Evolutionary conservation across 768 basidiomycete genomes (phyloP).

Genomic region (Rubroboletus satanas): DNA sequence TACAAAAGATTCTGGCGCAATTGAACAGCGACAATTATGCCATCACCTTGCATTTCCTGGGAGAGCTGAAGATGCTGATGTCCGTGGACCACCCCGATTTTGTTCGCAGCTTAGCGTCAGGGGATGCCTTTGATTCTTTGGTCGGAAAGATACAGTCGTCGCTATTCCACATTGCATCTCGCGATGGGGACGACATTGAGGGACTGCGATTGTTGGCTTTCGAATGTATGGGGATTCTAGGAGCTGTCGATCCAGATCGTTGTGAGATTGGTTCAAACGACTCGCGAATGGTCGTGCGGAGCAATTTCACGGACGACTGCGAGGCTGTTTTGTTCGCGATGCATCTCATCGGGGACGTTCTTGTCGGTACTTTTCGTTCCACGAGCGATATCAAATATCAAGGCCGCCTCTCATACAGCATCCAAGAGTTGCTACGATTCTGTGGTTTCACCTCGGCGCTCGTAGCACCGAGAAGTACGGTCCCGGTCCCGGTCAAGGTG

Average conservation of each 20-base stretch:
- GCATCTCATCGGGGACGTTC: slow-evolving; percentile 79
- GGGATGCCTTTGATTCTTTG: slow-evolving; percentile 80
- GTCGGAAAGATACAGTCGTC: slow-evolving; percentile 65
- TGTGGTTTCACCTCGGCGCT: slow-evolving; percentile 84
- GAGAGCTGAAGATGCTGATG: slow-evolving; percentile 72
- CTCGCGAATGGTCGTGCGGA: slow-evolving; percentile 64
- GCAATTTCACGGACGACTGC: slow-evolving; percentile 74
- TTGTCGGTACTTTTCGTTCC: slow-evolving; percentile 87
- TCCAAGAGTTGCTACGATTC: slow-evolving; percentile 85
- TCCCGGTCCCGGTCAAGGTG: slow-evolving; percentile 58
- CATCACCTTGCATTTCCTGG: slow-evolving; percentile 67
- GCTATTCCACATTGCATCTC: slow-evolving; percentile 65
- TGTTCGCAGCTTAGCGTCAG: slow-evolving; percentile 63
- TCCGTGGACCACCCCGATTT: slow-evolving; percentile 44
- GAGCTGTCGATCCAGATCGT: slow-evolving; percentile 93
- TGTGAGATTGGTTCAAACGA: slow-evolving; percentile 63
- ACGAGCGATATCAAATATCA: slow-evolving; percentile 95
- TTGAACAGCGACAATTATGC: slow-evolving; percentile 74
- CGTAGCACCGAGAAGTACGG: slow-evolving; percentile 48
- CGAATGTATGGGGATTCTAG: slow-evolving; percentile 88
- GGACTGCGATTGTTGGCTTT: slow-evolving; percentile 66
- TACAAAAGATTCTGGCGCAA: slow-evolving; percentile 70
- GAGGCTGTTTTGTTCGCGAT: slow-evolving; percentile 79
- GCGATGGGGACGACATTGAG: slow-evolving; percentile 77
- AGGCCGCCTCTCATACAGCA: slow-evolving; percentile 80